These are phyloP conservation scores for Piromyces finnis DNA, from an alignment of 192 early-diverging fungal genomes.

Conservation along the genomic window DNA sequence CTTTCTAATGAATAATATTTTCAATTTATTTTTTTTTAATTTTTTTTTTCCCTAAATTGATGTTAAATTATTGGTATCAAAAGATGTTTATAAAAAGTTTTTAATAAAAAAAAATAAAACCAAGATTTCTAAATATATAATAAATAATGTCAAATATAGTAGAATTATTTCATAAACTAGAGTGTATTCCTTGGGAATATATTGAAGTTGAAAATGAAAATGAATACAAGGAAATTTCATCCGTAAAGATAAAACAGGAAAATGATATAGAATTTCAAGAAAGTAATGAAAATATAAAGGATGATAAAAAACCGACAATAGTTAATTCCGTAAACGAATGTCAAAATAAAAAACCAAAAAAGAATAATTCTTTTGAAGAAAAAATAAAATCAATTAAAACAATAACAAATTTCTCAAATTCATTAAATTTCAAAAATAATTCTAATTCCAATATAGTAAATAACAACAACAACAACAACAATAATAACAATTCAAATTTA, in stretches of 20 bases:
- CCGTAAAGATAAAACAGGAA: not conserved
- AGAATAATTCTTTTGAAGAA: not conserved
- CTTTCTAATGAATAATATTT: too few species aligned
- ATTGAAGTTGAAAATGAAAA: not conserved
- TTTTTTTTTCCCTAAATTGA: too few species aligned
- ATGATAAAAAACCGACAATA: not conserved
- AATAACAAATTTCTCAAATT: not conserved
- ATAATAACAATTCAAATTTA: not conserved
- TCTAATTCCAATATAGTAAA: not conserved
- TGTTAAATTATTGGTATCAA: too few species aligned
- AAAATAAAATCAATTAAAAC: not conserved
- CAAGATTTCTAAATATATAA: too few species aligned
- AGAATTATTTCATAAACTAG: not conserved
- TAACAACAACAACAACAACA: not conserved
- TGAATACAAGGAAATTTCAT: not conserved
- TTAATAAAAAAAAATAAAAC: too few species aligned
- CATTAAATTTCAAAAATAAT: not conserved
- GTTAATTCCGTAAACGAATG: not conserved
- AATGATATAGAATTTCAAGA: not conserved
- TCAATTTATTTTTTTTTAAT: too few species aligned
- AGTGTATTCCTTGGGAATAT: not conserved
- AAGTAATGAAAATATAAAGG: not conserved
- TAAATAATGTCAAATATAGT: not conserved
- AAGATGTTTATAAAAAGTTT: too few species aligned
- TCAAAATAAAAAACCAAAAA: not conserved